Conservation (phyloP, 176 grass and related monocot genomes). For the Eragrostis nindensis region DNA sequence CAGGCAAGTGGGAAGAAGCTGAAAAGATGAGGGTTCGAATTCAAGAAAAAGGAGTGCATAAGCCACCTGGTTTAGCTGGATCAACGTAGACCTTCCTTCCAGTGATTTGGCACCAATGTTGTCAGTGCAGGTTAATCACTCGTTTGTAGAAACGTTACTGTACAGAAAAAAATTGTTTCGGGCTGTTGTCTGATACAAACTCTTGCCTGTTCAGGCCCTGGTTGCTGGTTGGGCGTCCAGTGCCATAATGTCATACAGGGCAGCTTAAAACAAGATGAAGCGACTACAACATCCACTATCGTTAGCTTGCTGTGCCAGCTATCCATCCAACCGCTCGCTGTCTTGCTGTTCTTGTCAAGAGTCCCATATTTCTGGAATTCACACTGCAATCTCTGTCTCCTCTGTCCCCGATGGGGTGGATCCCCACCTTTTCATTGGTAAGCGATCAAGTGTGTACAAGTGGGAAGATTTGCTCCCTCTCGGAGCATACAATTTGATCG, state of each 20-base stretch:
- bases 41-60: conserved; percentile 50
- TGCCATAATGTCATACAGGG: not conserved
- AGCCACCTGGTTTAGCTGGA: conserved; percentile 59
- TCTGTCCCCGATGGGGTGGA: not conserved
- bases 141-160: not conserved
- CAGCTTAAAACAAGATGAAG: not conserved
- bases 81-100: conserved; percentile 29
- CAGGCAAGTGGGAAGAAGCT: conserved; percentile 62
- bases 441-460: too few relatives aligned
- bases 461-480: too few relatives aligned
- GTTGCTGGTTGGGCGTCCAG: not conserved
- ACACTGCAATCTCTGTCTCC: not conserved
- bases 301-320: not conserved
- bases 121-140: conserved; percentile 10
- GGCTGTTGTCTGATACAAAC: not conserved
- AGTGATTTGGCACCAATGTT: conserved; percentile 18
- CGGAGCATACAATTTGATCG: too few relatives aligned
- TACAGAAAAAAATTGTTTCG: too few relatives aligned
- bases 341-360: not conserved
- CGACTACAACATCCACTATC: not conserved
- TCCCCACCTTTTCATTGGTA: too few relatives aligned
- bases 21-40: conserved; percentile 61
- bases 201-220: not conserved
- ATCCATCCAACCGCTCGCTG: not conserved
- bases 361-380: not conserved